Percentiles rank a stretch among this genome's conserved stretches.
These are phyloP conservation scores for Acanthamoeba royreba DNA, from an alignment of 208 protist genomes.

Conservation along the genomic window DNA sequence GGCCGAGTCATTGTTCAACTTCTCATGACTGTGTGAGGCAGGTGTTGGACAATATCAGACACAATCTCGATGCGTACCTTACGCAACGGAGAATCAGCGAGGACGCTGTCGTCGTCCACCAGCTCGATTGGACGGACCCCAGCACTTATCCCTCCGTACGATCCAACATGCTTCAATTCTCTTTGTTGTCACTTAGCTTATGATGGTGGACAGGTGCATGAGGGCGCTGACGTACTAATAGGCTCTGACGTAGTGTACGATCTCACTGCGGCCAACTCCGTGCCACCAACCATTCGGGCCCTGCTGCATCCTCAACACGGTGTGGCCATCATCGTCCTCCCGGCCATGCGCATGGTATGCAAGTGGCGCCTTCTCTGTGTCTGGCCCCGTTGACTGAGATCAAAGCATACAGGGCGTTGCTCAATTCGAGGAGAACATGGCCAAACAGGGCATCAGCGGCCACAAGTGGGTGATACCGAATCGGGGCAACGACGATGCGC, in stretches of 20 bases:
- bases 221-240: neutral
- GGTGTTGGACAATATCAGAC: neutral
- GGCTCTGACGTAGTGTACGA: constrained; percentile 3
- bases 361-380: no score
- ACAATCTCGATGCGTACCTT: neutral
- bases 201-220: neutral
- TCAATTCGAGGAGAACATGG: neutral
- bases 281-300: neutral
- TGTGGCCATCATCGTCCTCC: neutral
- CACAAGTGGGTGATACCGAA: neutral
- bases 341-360: neutral
- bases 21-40: no score
- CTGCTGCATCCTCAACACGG: neutral
- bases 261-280: neutral
- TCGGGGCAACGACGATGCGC: neutral
- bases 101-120: neutral
- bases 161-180: no score
- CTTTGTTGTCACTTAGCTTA: neutral
- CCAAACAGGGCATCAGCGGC: neutral
- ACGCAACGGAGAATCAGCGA: neutral
- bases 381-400: neutral
- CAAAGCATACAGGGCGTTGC: neutral
- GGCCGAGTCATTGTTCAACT: no score
- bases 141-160: neutral
- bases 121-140: neutral